Base-by-base conservation (phyloP, 805 yeast genomes). In the Candida nitratophila region DNA sequence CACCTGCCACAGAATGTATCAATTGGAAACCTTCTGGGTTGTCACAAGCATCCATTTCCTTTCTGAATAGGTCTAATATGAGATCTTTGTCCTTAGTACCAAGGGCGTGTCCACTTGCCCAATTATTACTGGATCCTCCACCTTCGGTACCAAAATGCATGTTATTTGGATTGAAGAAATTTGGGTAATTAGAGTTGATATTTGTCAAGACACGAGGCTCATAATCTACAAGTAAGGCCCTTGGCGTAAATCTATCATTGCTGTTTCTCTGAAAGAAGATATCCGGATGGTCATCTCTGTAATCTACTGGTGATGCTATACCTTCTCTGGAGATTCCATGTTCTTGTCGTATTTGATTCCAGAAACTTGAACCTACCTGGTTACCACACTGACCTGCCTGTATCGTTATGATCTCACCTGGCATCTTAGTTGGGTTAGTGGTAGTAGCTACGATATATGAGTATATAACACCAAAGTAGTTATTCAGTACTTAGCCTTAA, bases 1-100 rank as follows among this genome's bases (percentile, higher is more conserved):
- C 99, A 32, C 99, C 99, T 0, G 97, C 98, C 4, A 93, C 95
- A 4, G 96, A 85, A 64, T 93, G 99, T 42, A 90, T 63, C 50
- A 93, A 66, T 68, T 89, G 96, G 61, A 93, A 93, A 5, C 95
- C 95, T 50, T 90, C 93, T 43, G 89, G 67, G 44, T 83, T 83
- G 50, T 95, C 98, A 51, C 96, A 83, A 29, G 85, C 81, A 57
- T 93, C 99, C 35, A 89, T 73, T 55, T 93, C 97, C 44, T 93
- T 74, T 56, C 89, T 96, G 22, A 93, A 73, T 74, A 89, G 78
- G 53, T 88, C 91, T 44, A 86, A 52, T 34, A 95, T 68, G n/a
- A 78, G 80, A 41, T 88, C 96, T 44, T 74, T 74, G 49, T 83
- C 76, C 38, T 69, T 66, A 27, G 74, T 71, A 0, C 93, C 97